Conservation (phyloP, 1,139 yeast species). For the Taphrina deformans region DNA sequence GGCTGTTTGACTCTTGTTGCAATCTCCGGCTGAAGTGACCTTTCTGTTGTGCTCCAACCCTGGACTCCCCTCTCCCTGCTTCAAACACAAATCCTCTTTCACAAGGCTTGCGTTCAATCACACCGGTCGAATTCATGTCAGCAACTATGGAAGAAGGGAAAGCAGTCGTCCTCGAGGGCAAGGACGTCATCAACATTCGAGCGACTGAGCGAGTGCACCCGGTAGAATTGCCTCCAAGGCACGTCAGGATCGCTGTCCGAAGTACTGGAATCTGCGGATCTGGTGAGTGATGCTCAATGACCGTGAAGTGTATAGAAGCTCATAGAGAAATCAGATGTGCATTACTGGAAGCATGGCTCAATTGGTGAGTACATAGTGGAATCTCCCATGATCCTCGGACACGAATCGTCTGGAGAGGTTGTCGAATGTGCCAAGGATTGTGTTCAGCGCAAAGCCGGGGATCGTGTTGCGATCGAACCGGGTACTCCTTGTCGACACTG, state of each 20-base stretch:
- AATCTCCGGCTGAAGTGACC: too few species aligned
- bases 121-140: background rate
- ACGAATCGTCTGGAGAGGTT: slow-evolving; percentile 62
- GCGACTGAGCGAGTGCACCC: slow-evolving; percentile 12
- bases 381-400: slow-evolving; percentile 61
- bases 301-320: background rate
- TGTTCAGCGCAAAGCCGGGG: slow-evolving; percentile 54
- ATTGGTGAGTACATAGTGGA: slow-evolving; percentile 60
- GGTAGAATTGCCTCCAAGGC: slow-evolving; percentile 11
- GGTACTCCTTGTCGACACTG: slow-evolving; percentile 74
- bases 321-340: slow-evolving; percentile 49
- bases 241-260: slow-evolving; percentile 72
- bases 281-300: slow-evolving; percentile 46
- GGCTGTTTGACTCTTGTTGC: too few species aligned
- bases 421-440: slow-evolving; percentile 63
- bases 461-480: slow-evolving; percentile 64
- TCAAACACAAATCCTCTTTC: too few species aligned
- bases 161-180: slow-evolving; percentile 28
- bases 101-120: background rate
- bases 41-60: too few species aligned
- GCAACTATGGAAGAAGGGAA: slow-evolving; percentile 12
- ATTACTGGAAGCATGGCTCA: slow-evolving; percentile 74
- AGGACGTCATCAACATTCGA: slow-evolving; percentile 10
- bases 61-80: too few species aligned
- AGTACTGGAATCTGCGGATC: slow-evolving; percentile 88